Evolutionary conservation across 345 rosid genomes (phyloP).

Genomic region (Hypericum perforatum): DNA sequence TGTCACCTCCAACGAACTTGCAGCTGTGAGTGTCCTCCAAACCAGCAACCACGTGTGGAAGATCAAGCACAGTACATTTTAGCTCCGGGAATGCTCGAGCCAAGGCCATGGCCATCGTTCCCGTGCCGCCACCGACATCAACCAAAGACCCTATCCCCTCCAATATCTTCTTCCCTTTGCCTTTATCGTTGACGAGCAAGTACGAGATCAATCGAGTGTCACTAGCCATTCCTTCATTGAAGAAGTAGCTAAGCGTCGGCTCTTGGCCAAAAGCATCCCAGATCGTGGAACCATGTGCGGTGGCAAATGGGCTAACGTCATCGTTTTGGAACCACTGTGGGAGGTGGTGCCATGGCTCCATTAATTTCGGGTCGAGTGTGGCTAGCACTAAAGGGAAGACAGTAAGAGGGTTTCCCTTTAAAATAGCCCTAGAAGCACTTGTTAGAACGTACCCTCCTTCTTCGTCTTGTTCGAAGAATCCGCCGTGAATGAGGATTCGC

Average conservation of each 20-base stretch:
- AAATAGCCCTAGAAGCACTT: constrained; percentile 23
- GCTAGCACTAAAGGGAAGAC: constrained; percentile 25
- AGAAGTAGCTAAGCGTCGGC: constrained; percentile 14
- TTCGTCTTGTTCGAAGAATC: constrained; percentile 33
- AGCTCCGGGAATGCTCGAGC: too few relatives aligned
- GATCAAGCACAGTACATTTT: too few relatives aligned
- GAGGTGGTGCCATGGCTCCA: constrained; percentile 25
- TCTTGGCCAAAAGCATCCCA: constrained; percentile 20
- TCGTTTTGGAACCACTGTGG: constrained; percentile 23
- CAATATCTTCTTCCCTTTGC: too few relatives aligned
- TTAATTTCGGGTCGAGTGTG: constrained; percentile 18
- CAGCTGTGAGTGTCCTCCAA: too few relatives aligned
- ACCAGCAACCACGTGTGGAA: too few relatives aligned
- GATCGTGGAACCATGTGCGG: constrained; percentile 21
- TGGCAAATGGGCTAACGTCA: constrained; percentile 19
- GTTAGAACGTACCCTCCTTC: constrained; percentile 33
- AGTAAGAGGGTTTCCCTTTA: constrained; percentile 22
- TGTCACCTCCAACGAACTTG: too few relatives aligned
- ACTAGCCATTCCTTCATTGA: constrained; percentile 21
- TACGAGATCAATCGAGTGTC: too few relatives aligned
- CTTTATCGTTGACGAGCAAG: too few relatives aligned
- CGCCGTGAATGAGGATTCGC: constrained; percentile 32
- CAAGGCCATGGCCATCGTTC: too few relatives aligned
- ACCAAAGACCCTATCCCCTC: too few relatives aligned
- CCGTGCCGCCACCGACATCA: too few relatives aligned